Conservation (phyloP, 108 stramenopile species). For the Schizochytrium sp. region DNA sequence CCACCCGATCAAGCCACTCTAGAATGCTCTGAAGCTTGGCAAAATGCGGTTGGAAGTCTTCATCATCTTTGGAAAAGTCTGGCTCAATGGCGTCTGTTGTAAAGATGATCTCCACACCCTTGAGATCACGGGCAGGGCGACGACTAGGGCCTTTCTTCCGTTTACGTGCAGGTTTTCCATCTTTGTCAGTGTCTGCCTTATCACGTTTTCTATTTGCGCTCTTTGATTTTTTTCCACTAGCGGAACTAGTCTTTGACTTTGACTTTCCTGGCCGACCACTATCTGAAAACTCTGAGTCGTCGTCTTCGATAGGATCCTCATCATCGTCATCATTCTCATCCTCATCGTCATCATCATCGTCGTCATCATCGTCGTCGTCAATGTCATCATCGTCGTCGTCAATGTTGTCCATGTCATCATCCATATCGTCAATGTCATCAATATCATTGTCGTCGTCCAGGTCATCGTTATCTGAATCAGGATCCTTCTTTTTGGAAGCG, state of each 20-base stretch:
- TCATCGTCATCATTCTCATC: constrained; percentile 10
- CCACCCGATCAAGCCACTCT: background rate
- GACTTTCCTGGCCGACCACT: constrained; percentile 28
- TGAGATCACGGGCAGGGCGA: constrained; percentile 35
- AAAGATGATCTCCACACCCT: constrained; percentile 10
- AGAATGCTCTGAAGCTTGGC: background rate
- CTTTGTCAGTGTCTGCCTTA: background rate
- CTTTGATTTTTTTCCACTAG: background rate
- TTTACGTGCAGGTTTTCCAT: background rate
- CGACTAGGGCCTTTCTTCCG: background rate
- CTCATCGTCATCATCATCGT: constrained; percentile 35
- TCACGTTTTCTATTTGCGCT: background rate
- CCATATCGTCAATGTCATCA: background rate
- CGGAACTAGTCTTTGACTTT: background rate
- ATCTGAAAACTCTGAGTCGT: constrained; percentile 44
- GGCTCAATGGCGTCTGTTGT: background rate
- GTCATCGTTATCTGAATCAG: background rate
- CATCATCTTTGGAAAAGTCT: background rate
- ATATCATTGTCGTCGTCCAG: background rate
- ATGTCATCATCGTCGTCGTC: constrained; percentile 33
- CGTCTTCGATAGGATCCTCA: background rate
- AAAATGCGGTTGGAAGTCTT: constrained; percentile 34
- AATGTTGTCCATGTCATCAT: background rate
- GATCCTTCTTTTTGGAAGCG: background rate
- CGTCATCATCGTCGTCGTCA: constrained; percentile 26